Conservation (phyloP, 345 rosid genomes). For the Cardamine resedifolia region DNA sequence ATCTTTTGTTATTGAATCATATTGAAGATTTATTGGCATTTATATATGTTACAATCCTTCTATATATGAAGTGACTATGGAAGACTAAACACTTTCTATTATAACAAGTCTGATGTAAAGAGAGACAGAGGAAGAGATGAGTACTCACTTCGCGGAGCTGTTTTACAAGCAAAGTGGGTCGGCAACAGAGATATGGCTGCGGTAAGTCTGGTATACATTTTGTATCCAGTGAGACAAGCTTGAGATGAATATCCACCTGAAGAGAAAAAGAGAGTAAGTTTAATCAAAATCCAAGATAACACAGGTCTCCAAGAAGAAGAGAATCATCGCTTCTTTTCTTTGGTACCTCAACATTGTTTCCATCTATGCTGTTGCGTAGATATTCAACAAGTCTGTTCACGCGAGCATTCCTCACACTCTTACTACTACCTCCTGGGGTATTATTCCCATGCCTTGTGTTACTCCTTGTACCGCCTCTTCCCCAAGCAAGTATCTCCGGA, state of each 20-base stretch:
- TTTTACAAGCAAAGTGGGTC: slow-evolving; percentile 64
- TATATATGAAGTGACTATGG: background rate
- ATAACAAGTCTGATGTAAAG: slow-evolving; percentile 25
- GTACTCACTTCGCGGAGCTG: slow-evolving; percentile 78
- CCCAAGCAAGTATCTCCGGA: slow-evolving; percentile 91
- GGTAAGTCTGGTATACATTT: slow-evolving; percentile 57
- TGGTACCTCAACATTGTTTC: slow-evolving; percentile 68
- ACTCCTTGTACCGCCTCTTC: slow-evolving; percentile 91
- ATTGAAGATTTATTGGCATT: background rate
- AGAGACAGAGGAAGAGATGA: slow-evolving; percentile 38
- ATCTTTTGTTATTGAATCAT: background rate
- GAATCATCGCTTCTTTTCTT: slow-evolving; percentile 7
- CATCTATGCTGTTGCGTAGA: slow-evolving; percentile 64
- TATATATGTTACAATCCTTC: slow-evolving; percentile 2
- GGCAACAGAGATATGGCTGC: slow-evolving; percentile 78
- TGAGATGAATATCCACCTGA: slow-evolving; percentile 73
- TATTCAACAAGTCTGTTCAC: slow-evolving; percentile 70
- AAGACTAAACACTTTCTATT: background rate
- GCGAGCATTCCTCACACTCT: slow-evolving; percentile 64
- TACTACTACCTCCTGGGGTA: slow-evolving; percentile 51
- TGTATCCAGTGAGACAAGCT: slow-evolving; percentile 71
- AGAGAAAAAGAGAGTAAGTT: slow-evolving; percentile 10
- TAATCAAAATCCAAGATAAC: background rate
- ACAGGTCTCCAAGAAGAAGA: slow-evolving; percentile 1
- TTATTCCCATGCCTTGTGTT: slow-evolving; percentile 84